These are phyloP conservation scores for Boletus sp. DNA, from an alignment of 1,284 basidiomycete genomes.

Conservation along the genomic window DNA sequence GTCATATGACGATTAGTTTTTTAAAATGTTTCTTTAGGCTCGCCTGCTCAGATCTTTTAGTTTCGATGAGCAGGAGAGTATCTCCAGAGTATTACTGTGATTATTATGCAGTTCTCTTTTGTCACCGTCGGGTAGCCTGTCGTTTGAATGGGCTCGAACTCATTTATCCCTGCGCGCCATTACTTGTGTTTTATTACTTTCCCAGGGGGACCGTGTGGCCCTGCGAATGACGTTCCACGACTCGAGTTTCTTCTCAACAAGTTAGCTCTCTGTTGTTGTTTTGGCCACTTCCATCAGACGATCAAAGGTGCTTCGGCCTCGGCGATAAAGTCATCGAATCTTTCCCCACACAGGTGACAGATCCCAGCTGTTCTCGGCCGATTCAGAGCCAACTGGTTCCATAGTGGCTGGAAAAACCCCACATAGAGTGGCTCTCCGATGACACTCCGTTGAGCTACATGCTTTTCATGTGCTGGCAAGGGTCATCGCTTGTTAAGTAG, in stretches of 20 bases:
- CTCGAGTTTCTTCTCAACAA: not conserved
- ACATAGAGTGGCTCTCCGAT: too few relatives aligned
- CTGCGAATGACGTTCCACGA: not conserved
- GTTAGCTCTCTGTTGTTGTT: not conserved
- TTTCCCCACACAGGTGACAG: not conserved
- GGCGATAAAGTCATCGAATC: not conserved
- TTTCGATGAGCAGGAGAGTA: conserved; percentile 3
- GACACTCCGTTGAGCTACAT: too few relatives aligned
- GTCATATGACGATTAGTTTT: conserved; percentile 3
- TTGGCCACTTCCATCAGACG: not conserved
- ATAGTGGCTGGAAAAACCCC: not conserved
- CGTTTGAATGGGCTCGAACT: conserved; percentile 4
- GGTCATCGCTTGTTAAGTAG: too few relatives aligned
- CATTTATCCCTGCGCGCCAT: too few relatives aligned
- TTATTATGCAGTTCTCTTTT: conserved; percentile 5
- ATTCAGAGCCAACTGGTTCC: not conserved
- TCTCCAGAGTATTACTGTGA: not conserved
- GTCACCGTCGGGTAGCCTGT: conserved; percentile 3
- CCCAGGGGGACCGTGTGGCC: not conserved
- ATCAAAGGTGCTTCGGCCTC: not conserved
- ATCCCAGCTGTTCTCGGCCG: not conserved
- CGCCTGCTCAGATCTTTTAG: not conserved
- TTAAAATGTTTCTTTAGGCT: not conserved
- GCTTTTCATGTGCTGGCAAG: not conserved
- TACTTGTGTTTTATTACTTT: too few relatives aligned